Evolutionary conservation across 2,329 filamentous ascomycete genomes (phyloP), one percentile per base, ranked within the genome.

Genomic region (Lasiodiplodia theobromae): DNA sequence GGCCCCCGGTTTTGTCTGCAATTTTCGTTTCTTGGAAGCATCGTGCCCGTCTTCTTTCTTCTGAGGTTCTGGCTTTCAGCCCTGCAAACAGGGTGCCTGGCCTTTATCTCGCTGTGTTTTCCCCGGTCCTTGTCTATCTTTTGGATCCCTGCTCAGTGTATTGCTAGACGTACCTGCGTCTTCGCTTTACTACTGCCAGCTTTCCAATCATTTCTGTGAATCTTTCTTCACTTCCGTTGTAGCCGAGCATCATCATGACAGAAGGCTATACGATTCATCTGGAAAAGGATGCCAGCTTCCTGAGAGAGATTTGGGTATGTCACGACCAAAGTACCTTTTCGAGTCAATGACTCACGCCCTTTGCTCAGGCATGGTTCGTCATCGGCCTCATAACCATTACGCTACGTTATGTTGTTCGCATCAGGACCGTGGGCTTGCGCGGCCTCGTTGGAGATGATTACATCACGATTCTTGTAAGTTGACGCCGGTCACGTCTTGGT

Each of bases 391-490:
- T 72, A 3, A 71, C 82, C 12, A 68, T 83, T 0, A n/a, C 76
- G 1, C 31, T 74, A 3, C 77, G 81, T 3, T 80, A 78, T 21
- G 71, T 68, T 16, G 77, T 82, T 4, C 77, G 81, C 0, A 65
- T 81, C 18, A 77, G 78, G 2, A 79, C 78, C 0, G 80, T 81
- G 1, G 81, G 81, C 2, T 63, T 76, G 34, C 73, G 75, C n/a
- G 75, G 79, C 0, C 71, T 82, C 3, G 75, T 78, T 25, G 78
- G 80, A 6, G 82, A 83, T 69, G 80, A 82, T 65, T 77, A 78
- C 12, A 76, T 82, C 37, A 73, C 77, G 0, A n/a, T 78, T 12
- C 64, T 79, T 1, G 78, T 81, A 14, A 54, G 60, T 64, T 14
- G 10, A 21, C 10, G 4, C 10, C 11, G 14, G 31, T 12, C 16